phyloP scores from a whole-genome alignment of 805 yeast species.

The Wickerhamomyces ciferrii region DNA sequence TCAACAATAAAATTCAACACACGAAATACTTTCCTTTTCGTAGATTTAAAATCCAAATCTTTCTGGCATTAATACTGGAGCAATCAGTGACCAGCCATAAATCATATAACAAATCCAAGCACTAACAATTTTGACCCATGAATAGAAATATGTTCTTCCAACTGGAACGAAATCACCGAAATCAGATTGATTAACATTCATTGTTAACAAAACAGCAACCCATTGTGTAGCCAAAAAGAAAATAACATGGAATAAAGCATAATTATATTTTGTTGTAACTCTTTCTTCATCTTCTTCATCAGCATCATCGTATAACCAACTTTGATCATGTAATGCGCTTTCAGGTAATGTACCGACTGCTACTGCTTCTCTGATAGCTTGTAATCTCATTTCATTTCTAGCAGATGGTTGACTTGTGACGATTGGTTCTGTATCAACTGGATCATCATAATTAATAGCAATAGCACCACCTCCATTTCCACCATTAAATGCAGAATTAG shows the following conservation, averaged over 20 bases:
- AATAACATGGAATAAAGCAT: slow-evolving; percentile 82
- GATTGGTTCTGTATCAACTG: slow-evolving; percentile 20
- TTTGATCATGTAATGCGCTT: slow-evolving; percentile 74
- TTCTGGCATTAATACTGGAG: slow-evolving; percentile 89
- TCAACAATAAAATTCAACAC: not conserved
- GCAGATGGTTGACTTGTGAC: slow-evolving; percentile 45
- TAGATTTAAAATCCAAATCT: slow-evolving; percentile 44
- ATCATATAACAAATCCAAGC: slow-evolving; percentile 88
- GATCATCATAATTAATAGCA: slow-evolving; percentile 24
- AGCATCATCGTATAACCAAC: slow-evolving; percentile 46
- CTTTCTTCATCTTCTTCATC: slow-evolving; percentile 54
- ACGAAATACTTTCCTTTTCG: too few species aligned
- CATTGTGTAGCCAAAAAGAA: slow-evolving; percentile 96
- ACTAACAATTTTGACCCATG: slow-evolving; percentile 90
- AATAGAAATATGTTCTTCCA: slow-evolving; percentile 91
- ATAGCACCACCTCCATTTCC: slow-evolving; percentile 30
- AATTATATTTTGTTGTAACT: slow-evolving; percentile 70
- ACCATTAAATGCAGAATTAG: slow-evolving; percentile 60
- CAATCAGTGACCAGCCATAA: slow-evolving; percentile 87
- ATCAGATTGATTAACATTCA: slow-evolving; percentile 81
- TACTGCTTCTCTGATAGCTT: slow-evolving; percentile 92
- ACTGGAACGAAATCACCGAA: slow-evolving; percentile 92
- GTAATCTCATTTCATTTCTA: slow-evolving; percentile 72
- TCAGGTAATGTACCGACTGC: slow-evolving; percentile 93
- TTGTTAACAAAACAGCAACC: slow-evolving; percentile 88